A percentile compares a stretch with the other conserved stretches of the same genome.
These are phyloP conservation scores for Boletus holoroseus DNA, from an alignment of 1,284 basidiomycete species.

Conservation along the genomic window DNA sequence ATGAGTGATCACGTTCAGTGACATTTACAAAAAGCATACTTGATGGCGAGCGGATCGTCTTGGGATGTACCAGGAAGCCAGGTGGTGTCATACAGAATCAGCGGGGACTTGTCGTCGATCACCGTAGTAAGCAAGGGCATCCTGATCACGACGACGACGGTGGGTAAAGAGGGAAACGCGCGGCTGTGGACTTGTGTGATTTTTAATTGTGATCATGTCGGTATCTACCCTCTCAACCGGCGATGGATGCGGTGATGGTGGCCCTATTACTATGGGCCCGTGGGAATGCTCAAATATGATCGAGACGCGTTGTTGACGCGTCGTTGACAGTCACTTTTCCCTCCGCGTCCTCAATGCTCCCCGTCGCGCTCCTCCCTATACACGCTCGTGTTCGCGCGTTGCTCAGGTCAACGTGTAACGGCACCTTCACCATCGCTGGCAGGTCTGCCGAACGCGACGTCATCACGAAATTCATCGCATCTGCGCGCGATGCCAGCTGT, in stretches of 20 bases:
- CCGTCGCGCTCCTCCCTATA: conserved; percentile 47
- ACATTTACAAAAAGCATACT: conserved; percentile 11
- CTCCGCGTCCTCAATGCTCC: conserved; percentile 52
- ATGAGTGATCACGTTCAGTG: neutral
- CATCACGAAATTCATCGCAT: conserved; percentile 53
- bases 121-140: conserved; percentile 28
- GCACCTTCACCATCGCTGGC: conserved; percentile 49
- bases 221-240: neutral
- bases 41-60: conserved; percentile 13
- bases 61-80: conserved; percentile 21
- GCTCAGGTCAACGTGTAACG: conserved; percentile 63
- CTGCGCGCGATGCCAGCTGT: conserved; percentile 34
- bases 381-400: conserved; percentile 62
- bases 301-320: conserved; percentile 24
- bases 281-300: conserved; percentile 14
- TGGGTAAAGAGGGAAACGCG: neutral
- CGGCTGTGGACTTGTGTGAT: neutral
- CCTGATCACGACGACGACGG: neutral
- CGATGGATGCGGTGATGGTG: neutral
- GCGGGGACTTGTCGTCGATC: conserved; percentile 32
- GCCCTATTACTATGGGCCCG: neutral
- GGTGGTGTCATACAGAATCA: conserved; percentile 26
- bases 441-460: conserved; percentile 54
- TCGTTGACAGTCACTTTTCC: neutral
- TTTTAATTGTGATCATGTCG: neutral